phyloP scores from a whole-genome alignment of 495 filamentous ascomycete genomes.

The Hypomontagnella submonticulosa region DNA sequence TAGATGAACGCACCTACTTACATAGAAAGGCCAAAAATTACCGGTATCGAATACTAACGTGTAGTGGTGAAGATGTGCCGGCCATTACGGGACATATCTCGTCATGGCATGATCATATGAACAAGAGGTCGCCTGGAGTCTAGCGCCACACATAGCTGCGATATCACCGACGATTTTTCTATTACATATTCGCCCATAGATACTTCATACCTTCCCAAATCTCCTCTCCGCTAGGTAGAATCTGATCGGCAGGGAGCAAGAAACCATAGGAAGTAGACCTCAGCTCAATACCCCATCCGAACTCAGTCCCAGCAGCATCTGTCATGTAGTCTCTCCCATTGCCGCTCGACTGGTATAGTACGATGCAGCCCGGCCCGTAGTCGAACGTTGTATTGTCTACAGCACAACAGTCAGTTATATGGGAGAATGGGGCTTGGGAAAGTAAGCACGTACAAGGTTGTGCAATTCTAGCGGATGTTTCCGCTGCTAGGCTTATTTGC shows the following conservation, averaged over 20 bases:
- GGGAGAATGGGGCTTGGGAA: neutral
- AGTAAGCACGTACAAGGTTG: slow-evolving; percentile 39
- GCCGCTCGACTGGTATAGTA: slow-evolving; percentile 69
- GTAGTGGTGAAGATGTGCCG: too few species aligned
- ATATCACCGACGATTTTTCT: too few species aligned
- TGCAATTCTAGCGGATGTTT: slow-evolving; percentile 56
- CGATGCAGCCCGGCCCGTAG: slow-evolving; percentile 67
- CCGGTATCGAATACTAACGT: too few species aligned
- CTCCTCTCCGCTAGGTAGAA: slow-evolving; percentile 63
- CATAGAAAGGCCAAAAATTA: too few species aligned
- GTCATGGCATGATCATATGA: too few species aligned
- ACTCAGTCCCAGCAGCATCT: slow-evolving; percentile 62
- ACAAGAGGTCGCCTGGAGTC: too few species aligned
- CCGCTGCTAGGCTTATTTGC: slow-evolving; percentile 55
- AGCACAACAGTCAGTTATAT: neutral
- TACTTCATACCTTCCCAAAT: slow-evolving; percentile 66
- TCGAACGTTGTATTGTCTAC: slow-evolving; percentile 57
- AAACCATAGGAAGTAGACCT: slow-evolving; percentile 62
- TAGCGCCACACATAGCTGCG: too few species aligned
- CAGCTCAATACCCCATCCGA: slow-evolving; percentile 67
- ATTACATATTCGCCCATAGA: slow-evolving; percentile 57
- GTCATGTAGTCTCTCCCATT: slow-evolving; percentile 65
- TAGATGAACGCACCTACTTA: too few species aligned
- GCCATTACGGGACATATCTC: too few species aligned
- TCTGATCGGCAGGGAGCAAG: slow-evolving; percentile 66